These are phyloP conservation scores for Cokeromyces recurvatus DNA, from an alignment of 371 early-diverging fungal genomes.

Conservation along the genomic window DNA sequence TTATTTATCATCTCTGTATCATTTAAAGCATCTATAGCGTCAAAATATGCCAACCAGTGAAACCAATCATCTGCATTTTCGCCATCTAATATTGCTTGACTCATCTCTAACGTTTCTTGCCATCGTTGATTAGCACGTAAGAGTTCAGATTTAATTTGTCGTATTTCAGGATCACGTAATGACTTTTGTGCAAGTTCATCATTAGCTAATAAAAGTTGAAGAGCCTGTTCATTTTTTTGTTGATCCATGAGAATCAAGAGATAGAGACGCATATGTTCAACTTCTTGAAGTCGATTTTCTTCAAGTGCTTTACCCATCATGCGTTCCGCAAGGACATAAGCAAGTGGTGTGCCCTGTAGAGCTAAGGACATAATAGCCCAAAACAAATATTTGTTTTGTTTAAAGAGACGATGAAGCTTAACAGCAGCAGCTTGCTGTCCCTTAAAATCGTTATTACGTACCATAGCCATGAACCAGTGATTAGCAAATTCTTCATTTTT, in stretches of 20 bases:
- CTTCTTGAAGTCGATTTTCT: slow-evolving; percentile 55
- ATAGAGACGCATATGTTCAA: slow-evolving; percentile 67
- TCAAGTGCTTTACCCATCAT: slow-evolving; percentile 79
- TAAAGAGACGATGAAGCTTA: slow-evolving; percentile 77
- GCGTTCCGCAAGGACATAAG: slow-evolving; percentile 75
- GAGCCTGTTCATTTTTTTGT: slow-evolving; percentile 56
- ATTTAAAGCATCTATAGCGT: slow-evolving; percentile 41
- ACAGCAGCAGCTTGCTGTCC: slow-evolving; percentile 81
- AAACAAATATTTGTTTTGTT: slow-evolving; percentile 75
- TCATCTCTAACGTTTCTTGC: slow-evolving; percentile 30
- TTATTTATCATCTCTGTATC: slow-evolving; percentile 22
- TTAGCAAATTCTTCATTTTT: slow-evolving; percentile 71
- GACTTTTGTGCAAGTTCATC: slow-evolving; percentile 50
- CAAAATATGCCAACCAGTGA: slow-evolving; percentile 59
- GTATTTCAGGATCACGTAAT: slow-evolving; percentile 61
- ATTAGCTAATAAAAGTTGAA: slow-evolving; percentile 54
- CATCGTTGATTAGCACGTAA: slow-evolving; percentile 45
- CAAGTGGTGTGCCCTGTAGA: slow-evolving; percentile 54
- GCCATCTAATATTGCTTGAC: slow-evolving; percentile 36
- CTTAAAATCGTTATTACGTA: slow-evolving; percentile 65
- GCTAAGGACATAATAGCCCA: slow-evolving; percentile 83
- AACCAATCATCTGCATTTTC: slow-evolving; percentile 71
- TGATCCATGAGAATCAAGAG: slow-evolving; percentile 62
- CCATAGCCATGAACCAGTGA: slow-evolving; percentile 85
- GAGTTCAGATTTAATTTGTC: slow-evolving; percentile 55